Conservation (phyloP, 179 eudicot genomes). For the Spinacia oleracea region DNA sequence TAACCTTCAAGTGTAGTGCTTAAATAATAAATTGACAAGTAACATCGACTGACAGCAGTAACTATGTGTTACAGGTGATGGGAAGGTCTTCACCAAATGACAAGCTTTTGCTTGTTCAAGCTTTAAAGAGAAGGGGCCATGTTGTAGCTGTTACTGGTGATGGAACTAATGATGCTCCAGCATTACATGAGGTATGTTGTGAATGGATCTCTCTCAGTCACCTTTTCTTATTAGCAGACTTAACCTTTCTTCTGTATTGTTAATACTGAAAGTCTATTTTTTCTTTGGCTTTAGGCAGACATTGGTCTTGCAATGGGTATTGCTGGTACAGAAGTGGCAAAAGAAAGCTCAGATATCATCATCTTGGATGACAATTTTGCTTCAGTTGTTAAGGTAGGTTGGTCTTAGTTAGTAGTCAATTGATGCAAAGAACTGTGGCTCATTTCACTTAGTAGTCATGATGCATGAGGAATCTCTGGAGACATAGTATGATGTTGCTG, state of each 20-base stretch:
- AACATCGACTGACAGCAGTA: not conserved
- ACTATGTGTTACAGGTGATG: constrained; percentile 59
- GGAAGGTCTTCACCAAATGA: constrained; percentile 97
- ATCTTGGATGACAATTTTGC: constrained; percentile 92
- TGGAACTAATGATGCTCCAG: constrained; percentile 99
- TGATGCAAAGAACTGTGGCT: not conserved
- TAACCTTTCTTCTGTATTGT: not conserved
- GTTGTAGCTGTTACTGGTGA: constrained; percentile 98
- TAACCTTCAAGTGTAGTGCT: not conserved
- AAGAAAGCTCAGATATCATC: constrained; percentile 90
- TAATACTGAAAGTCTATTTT: not conserved
- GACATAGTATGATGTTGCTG: not conserved
- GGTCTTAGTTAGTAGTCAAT: constrained; percentile 2
- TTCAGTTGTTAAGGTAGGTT: constrained; percentile 86
- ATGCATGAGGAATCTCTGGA: not conserved
- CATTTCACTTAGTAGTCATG: not conserved
- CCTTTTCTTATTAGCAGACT: not conserved
- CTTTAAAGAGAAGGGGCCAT: constrained; percentile 79
- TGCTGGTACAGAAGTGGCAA: constrained; percentile 88
- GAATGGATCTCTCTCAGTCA: no score
- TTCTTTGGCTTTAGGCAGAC: constrained; percentile 58
- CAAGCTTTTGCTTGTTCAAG: constrained; percentile 88
- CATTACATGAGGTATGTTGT: constrained; percentile 65
- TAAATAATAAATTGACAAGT: not conserved
- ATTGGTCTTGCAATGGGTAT: constrained; percentile 98